A percentile compares a stretch with the other conserved stretches of the same genome.
phyloP scores from a whole-genome alignment of 768 basidiomycete genomes.

The Agrocybe chaxingu region DNA sequence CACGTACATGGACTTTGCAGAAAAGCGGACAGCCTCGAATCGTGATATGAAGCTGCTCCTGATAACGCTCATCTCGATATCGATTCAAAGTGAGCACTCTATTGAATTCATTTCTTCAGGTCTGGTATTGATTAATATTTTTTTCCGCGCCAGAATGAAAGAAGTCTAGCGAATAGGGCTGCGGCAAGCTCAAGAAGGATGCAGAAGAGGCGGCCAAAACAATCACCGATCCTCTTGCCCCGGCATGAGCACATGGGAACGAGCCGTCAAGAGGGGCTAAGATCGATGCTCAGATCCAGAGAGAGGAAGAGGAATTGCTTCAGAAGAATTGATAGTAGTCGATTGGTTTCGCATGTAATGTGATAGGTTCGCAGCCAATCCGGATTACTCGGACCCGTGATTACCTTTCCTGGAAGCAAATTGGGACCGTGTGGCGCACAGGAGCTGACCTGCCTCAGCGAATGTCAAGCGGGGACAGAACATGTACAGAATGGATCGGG shows the following conservation, averaged over 20 bases:
- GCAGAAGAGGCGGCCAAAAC: constrained; percentile 32
- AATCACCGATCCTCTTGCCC: constrained; percentile 42
- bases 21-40: too few relatives aligned
- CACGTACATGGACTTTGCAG: too few relatives aligned
- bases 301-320: constrained; percentile 47
- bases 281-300: constrained; percentile 54
- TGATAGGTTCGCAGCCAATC: too few relatives aligned
- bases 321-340: constrained; percentile 23
- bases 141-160: constrained; percentile 30
- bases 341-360: not conserved
- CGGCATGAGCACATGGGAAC: constrained; percentile 51
- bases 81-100: constrained; percentile 10
- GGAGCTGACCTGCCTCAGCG: too few relatives aligned
- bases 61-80: constrained; percentile 10
- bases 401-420: too few relatives aligned
- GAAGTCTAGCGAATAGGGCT: constrained; percentile 37
- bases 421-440: too few relatives aligned
- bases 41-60: constrained; percentile 9
- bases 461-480: too few relatives aligned
- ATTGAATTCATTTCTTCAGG: not conserved
- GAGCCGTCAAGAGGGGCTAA: constrained; percentile 55
- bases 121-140: not conserved
- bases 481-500: too few relatives aligned
- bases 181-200: constrained; percentile 25
- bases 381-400: too few relatives aligned